Conservation (phyloP, 2,329 filamentous ascomycete genomes). For the Aspergillus ibericus region DNA sequence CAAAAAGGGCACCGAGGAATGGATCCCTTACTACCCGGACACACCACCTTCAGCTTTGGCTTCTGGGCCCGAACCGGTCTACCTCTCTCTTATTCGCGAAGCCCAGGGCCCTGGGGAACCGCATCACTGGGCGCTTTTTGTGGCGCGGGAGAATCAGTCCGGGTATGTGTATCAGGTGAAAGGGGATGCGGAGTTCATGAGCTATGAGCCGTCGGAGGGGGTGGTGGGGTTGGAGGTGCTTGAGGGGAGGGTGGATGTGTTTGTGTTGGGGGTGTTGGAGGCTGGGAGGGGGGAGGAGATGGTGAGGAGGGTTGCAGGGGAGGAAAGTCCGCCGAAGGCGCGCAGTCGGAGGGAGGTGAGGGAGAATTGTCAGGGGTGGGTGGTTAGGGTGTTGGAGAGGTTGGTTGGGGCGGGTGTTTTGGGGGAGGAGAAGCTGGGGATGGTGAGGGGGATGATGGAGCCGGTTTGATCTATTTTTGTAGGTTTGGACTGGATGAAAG, state of each 20-base stretch:
- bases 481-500: too few relatives aligned
- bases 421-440: slow-evolving; percentile 21
- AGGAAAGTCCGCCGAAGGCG: slow-evolving; percentile 21
- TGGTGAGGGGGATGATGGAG: slow-evolving; percentile 22
- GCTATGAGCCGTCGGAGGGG: slow-evolving; percentile 17
- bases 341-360: slow-evolving; percentile 17
- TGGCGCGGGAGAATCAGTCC: slow-evolving; percentile 25
- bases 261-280: slow-evolving; percentile 20
- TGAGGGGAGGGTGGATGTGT: slow-evolving; percentile 14
- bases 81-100: slow-evolving; percentile 24
- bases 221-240: slow-evolving; percentile 13
- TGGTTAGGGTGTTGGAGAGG: slow-evolving; percentile 24
- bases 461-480: slow-evolving; percentile 14
- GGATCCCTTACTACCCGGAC: neutral
- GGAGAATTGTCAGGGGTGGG: slow-evolving; percentile 29
- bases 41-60: neutral
- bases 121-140: slow-evolving; percentile 25
- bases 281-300: slow-evolving; percentile 13
- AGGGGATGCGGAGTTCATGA: slow-evolving; percentile 28
- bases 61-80: neutral
- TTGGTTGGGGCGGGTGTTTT: slow-evolving; percentile 20
- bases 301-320: slow-evolving; percentile 19
- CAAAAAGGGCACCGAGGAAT: neutral
- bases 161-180: slow-evolving; percentile 28
- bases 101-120: slow-evolving; percentile 21